phyloP scores from a whole-genome alignment of 2,329 filamentous ascomycete species.

The Penicillium sp. region DNA sequence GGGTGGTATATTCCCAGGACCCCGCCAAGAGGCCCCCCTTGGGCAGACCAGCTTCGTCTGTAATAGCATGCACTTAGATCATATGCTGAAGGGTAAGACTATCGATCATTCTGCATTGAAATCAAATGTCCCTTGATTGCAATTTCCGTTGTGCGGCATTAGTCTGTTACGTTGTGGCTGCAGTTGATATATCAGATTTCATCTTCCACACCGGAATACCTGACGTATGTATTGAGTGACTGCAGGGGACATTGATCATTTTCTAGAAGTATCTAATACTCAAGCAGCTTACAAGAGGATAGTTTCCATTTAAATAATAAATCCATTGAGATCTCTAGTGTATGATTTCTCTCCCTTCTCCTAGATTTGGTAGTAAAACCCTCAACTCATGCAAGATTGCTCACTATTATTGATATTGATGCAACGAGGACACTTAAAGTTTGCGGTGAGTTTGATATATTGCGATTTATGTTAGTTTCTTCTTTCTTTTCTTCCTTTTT shows the following conservation, averaged over 20 bases:
- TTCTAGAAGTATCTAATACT: neutral
- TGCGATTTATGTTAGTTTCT: neutral
- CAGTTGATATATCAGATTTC: constrained; percentile 7
- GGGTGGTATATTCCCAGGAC: neutral
- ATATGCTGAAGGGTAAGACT: constrained; percentile 5
- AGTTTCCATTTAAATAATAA: too few species aligned
- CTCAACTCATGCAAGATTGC: neutral
- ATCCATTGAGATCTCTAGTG: too few species aligned
- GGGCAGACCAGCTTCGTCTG: neutral
- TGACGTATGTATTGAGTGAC: neutral
- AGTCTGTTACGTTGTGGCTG: neutral
- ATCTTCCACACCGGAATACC: neutral
- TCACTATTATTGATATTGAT: neutral
- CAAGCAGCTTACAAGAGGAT: too few species aligned
- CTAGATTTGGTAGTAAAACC: neutral
- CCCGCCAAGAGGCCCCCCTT: neutral
- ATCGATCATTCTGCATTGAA: constrained; percentile 5
- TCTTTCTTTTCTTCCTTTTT: neutral
- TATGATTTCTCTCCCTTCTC: neutral
- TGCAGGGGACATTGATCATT: neutral
- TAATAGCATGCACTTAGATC: neutral
- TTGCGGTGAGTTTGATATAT: neutral
- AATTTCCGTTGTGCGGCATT: neutral
- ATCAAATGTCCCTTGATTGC: constrained; percentile 6
- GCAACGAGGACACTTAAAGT: neutral